Conservation (phyloP, 768 basidiomycete genomes). For the Kwoniella mangroviensis region DNA sequence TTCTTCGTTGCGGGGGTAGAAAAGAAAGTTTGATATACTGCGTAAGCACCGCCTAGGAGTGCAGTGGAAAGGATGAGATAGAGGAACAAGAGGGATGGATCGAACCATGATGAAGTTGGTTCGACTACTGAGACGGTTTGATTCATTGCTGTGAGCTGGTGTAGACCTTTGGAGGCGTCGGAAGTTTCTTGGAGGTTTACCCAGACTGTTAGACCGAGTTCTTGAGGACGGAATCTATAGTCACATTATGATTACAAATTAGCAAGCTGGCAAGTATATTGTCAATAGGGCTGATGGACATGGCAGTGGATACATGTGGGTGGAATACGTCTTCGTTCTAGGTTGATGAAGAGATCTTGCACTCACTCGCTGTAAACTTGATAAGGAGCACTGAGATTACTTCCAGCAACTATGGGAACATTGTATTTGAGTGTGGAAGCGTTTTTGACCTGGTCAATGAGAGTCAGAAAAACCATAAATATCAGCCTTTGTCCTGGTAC, state of each 20-base stretch:
- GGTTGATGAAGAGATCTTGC: too few relatives aligned
- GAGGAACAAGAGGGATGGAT: conserved; percentile 56
- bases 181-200: conserved; percentile 51
- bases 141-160: conserved; percentile 56
- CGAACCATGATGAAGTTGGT: conserved; percentile 56
- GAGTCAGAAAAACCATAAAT: background rate
- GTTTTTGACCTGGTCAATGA: conserved; percentile 46
- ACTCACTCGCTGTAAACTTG: conserved; percentile 53
- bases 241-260: too few relatives aligned
- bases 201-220: conserved; percentile 56
- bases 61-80: conserved; percentile 54
- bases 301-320: background rate
- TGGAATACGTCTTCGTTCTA: background rate
- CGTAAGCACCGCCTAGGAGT: conserved; percentile 45
- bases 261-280: too few relatives aligned
- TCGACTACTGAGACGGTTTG: conserved; percentile 58
- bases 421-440: conserved; percentile 52
- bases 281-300: conserved; percentile 5
- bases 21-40: conserved; percentile 52
- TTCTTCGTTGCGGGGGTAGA: conserved; percentile 14
- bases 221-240: conserved; percentile 52
- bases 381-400: conserved; percentile 55
- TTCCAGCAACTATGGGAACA: conserved; percentile 52
- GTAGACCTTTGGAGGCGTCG: conserved; percentile 31
- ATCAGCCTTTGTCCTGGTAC: background rate